Conservation (phyloP, 2,329 filamentous ascomycete genomes). For the Clarireedia hainanense region DNA sequence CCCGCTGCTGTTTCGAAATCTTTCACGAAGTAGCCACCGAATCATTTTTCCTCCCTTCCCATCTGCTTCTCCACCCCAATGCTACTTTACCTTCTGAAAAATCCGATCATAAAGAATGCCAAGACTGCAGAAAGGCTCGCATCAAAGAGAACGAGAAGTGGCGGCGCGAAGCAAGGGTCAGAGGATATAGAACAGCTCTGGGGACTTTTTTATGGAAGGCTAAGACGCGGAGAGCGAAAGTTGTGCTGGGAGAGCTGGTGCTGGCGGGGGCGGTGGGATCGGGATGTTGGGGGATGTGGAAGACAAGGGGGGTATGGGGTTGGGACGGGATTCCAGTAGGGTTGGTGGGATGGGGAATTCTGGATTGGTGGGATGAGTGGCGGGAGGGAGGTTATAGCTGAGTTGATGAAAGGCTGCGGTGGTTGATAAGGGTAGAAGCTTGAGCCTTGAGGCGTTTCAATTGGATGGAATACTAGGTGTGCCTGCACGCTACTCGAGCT, state of each 20-base stretch:
- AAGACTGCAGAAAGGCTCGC: neutral
- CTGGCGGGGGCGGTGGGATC: neutral
- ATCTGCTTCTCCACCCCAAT: neutral
- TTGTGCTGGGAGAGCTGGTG: neutral
- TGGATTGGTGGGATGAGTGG: neutral
- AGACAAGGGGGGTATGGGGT: neutral
- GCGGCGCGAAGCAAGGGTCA: neutral
- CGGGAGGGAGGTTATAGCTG: neutral
- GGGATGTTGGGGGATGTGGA: constrained; percentile 1
- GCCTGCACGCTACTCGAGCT: too few species aligned
- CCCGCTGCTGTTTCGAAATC: neutral
- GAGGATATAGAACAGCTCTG: neutral
- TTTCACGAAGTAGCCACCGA: neutral
- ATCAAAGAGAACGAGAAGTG: neutral
- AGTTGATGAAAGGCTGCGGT: neutral
- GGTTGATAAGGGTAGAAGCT: neutral
- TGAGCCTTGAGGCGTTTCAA: too few species aligned
- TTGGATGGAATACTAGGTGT: too few species aligned
- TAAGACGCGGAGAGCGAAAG: neutral
- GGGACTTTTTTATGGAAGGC: neutral
- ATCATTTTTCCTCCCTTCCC: neutral
- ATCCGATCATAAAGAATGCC: neutral
- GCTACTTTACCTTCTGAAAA: neutral
- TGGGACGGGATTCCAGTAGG: neutral
- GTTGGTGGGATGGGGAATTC: neutral